Evolutionary conservation across 2,329 filamentous ascomycete genomes (phyloP), one percentile per base, ranked within the genome.

Genomic region (Fusarium udum): DNA sequence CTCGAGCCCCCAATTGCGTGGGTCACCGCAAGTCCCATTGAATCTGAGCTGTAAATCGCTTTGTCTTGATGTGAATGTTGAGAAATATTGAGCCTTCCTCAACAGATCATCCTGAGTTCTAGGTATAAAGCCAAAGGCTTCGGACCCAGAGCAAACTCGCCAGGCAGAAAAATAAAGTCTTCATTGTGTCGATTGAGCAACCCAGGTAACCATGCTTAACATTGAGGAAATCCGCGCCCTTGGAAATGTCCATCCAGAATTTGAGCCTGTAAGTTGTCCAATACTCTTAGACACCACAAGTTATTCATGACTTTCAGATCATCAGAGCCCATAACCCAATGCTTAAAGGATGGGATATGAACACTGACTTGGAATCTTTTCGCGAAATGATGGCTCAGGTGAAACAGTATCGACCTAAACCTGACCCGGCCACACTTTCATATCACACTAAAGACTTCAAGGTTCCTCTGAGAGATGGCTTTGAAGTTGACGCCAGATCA

Each of bases 181-280:
- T 36, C 16, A 7, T 22, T n/a, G 18, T 22, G 14, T 39, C 20
- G 18, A 34, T 8, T 34, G 15, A 31, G 16, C 24, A 32, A 48
- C 11, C 32, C 32, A 40, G 4, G 39, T 40, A 37, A 69, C 39
- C 13, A 80, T 79, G 79, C 61, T 79, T 51, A 72, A 74, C 4
- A 42, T 79, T 16, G 72, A 80, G 37, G 75, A 79, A 43, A 78
- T 55, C 18, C 52, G 65, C 32, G 74, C 76, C 3, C 74, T 79
- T 18, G 66, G 57, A 18, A 48, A 76, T 28, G 67, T 73, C 2
- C 61, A 77, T 42, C 67, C 73, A n/a, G 48, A 78, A 71, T 52
- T 69, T 64, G 61, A 71, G 43, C 45, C 71, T 32, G 71, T 72
- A 11, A 61, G 69, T 48, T 28, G 20, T 34, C 16, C 13, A 31